These are phyloP conservation scores for Erythrophleum ivorense DNA, from an alignment of 331 rosid genomes.

Conservation along the genomic window DNA sequence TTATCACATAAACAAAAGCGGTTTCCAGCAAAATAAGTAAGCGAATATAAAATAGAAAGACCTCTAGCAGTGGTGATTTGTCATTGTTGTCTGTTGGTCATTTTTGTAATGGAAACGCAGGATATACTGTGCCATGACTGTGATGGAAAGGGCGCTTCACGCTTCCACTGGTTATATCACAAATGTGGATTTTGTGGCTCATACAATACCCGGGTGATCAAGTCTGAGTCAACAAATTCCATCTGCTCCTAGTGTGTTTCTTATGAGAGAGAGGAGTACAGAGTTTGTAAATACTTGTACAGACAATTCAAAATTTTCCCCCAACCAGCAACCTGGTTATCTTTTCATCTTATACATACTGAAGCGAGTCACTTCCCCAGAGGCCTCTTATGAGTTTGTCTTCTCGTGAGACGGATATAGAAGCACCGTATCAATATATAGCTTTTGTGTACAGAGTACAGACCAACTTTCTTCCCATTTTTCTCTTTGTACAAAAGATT, in stretches of 20 bases:
- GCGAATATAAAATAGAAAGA: not conserved
- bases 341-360: constrained; percentile 21
- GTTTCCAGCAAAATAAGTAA: not conserved
- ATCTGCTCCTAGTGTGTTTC: constrained; percentile 55
- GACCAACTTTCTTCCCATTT: constrained; percentile 21
- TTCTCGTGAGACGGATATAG: constrained; percentile 32
- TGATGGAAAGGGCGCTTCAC: constrained; percentile 73
- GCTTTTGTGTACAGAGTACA: constrained; percentile 32
- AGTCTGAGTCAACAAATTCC: constrained; percentile 52
- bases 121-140: constrained; percentile 95
- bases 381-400: constrained; percentile 30
- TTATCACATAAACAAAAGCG: not conserved
- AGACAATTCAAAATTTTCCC: constrained; percentile 54
- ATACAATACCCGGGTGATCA: constrained; percentile 93
- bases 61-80: not conserved
- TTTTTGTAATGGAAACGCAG: constrained; percentile 57
- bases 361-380: constrained; percentile 36
- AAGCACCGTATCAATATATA: constrained; percentile 27
- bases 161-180: constrained; percentile 94
- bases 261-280: constrained; percentile 37
- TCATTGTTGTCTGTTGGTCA: constrained; percentile 19
- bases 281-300: constrained; percentile 67
- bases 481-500: constrained; percentile 15
- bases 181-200: constrained; percentile 92
- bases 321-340: constrained; percentile 42